Evolutionary conservation across 176 grass and related monocot genomes (phyloP).

Genomic region (Oryza rufipogon): DNA sequence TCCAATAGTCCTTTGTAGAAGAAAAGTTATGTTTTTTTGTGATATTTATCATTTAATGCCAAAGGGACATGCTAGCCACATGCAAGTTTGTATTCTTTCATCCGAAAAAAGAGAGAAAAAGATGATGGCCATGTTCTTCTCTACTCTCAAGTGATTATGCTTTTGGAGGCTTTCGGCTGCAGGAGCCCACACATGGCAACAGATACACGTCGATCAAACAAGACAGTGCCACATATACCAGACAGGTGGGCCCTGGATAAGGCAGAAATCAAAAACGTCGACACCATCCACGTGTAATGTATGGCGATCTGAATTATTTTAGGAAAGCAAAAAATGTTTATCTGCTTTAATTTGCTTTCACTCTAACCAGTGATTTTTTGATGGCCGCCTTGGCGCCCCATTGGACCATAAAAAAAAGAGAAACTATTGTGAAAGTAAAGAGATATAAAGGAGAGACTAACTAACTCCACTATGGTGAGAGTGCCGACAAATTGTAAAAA

Average conservation of each 20-base stretch:
- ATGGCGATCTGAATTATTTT: constrained; percentile 14
- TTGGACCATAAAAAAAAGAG: background rate
- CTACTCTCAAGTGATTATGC: constrained; percentile 19
- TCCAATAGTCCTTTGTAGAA: too few relatives aligned
- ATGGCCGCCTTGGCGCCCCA: background rate
- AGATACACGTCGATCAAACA: constrained; percentile 16
- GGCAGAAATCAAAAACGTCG: background rate
- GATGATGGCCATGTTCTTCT: constrained; percentile 13
- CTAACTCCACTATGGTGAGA: background rate
- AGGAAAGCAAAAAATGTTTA: background rate
- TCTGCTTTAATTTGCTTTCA: constrained; percentile 1
- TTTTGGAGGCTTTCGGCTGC: constrained; percentile 51
- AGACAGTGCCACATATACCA: constrained; percentile 8
- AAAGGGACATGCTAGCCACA: constrained; percentile 35
- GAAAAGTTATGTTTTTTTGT: background rate
- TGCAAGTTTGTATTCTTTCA: constrained; percentile 38
- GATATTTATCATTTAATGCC: background rate
- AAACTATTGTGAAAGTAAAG: background rate
- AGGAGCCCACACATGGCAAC: constrained; percentile 17
- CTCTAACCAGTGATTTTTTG: background rate
- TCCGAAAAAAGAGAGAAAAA: too few relatives aligned
- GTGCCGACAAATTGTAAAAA: background rate
- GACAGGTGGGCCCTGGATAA: constrained; percentile 15
- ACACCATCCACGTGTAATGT: constrained; percentile 38
- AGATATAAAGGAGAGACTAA: background rate